These are phyloP conservation scores for Dipteronia dyeriana DNA, from an alignment of 345 rosid genomes.

Conservation along the genomic window DNA sequence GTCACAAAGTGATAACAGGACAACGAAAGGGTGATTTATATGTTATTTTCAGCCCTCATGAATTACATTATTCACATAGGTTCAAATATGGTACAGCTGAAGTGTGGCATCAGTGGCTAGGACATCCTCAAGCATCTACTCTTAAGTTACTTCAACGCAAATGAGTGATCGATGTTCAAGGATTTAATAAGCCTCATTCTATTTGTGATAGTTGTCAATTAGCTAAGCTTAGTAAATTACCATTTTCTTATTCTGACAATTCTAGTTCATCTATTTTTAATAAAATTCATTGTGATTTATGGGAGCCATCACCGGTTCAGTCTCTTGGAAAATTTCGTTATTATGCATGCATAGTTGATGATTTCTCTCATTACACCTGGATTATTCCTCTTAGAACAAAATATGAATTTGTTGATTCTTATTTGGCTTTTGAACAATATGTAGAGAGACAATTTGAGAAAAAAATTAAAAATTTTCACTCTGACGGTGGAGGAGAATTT, in stretches of 20 bases:
- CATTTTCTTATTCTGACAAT: neutral
- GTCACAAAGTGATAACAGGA: conserved; percentile 4
- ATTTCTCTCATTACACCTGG: conserved; percentile 13
- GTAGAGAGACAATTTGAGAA: conserved; percentile 10
- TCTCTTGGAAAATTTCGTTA: conserved; percentile 9
- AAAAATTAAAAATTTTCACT: conserved; percentile 17
- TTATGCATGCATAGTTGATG: neutral
- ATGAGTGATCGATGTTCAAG: conserved; percentile 10
- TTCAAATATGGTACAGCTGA: conserved; percentile 9
- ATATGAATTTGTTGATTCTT: conserved; percentile 13
- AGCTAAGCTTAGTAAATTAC: conserved; percentile 8
- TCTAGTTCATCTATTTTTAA: neutral
- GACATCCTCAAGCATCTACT: conserved; percentile 10
- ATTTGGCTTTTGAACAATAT: conserved; percentile 15
- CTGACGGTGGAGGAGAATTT: conserved; percentile 16
- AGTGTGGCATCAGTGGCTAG: conserved; percentile 14
- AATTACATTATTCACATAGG: neutral
- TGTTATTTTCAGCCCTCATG: neutral
- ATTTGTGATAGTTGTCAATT: conserved; percentile 23
- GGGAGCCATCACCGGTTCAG: conserved; percentile 12
- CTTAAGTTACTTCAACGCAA: conserved; percentile 12
- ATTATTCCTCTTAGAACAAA: neutral
- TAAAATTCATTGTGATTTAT: conserved; percentile 24
- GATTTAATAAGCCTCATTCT: neutral
- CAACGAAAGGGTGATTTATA: conserved; percentile 2